A percentile compares a stretch with the other conserved stretches of the same genome.
phyloP scores from a whole-genome alignment of 306 rosid species.

The Dalbergia cultrata region DNA sequence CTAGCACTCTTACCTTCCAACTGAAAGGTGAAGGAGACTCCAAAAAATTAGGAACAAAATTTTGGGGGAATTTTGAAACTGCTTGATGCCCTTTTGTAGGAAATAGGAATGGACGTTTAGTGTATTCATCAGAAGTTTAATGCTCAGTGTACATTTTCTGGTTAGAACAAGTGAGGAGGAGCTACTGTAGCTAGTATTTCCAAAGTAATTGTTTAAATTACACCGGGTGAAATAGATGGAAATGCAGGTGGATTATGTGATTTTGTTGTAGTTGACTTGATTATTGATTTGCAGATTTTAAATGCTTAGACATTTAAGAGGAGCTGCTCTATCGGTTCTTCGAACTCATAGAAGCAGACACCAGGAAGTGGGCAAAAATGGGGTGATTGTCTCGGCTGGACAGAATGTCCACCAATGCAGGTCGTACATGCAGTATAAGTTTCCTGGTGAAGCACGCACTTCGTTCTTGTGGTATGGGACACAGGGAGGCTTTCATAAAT shows the following conservation, averaged over 20 bases:
- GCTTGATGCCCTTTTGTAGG: background rate
- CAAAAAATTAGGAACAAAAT: constrained; percentile 13
- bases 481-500: constrained; percentile 48
- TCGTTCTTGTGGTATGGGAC: constrained; percentile 56
- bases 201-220: constrained; percentile 15
- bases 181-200: constrained; percentile 15
- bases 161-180: constrained; percentile 38
- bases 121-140: constrained; percentile 5
- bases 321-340: constrained; percentile 56
- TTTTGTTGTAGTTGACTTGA: constrained; percentile 34
- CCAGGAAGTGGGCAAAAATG: constrained; percentile 58
- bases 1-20: background rate
- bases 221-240: background rate
- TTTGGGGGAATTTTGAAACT: background rate
- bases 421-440: constrained; percentile 53
- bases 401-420: constrained; percentile 60
- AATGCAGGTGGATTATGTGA: constrained; percentile 25
- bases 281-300: constrained; percentile 69
- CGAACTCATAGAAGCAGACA: constrained; percentile 53
- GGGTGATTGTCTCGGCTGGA: constrained; percentile 57
- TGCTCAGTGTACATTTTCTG: constrained; percentile 4
- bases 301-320: constrained; percentile 67
- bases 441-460: constrained; percentile 53
- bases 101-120: background rate
- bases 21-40: background rate